These are phyloP conservation scores for Amaranthus palmeri DNA, from an alignment of 148 eudicot species.

Conservation along the genomic window DNA sequence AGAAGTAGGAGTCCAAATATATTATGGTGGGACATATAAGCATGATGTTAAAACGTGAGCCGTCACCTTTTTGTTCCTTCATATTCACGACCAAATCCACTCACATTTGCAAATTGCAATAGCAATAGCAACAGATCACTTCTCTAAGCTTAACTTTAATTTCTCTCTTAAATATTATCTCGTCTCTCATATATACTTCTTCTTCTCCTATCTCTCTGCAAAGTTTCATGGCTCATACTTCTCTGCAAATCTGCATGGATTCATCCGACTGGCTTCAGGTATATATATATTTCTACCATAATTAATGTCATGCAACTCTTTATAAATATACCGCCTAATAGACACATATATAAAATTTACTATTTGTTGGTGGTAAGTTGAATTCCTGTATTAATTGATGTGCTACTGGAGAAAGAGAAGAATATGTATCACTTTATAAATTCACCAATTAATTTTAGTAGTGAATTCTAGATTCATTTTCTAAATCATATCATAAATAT, in stretches of 20 bases:
- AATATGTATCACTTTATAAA: no score
- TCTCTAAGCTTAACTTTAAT: background rate
- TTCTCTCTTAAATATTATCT: background rate
- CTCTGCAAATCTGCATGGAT: conserved; percentile 38
- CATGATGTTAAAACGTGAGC: background rate
- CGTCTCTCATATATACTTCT: no score
- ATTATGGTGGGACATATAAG: background rate
- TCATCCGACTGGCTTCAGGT: conserved; percentile 36
- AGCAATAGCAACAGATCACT: background rate
- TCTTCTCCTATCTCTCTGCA: background rate
- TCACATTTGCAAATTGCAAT: conserved; percentile 15
- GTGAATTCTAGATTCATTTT: no score
- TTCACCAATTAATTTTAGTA: no score
- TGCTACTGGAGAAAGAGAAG: no score
- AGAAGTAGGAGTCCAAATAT: no score
- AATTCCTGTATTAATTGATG: no score
- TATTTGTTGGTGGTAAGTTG: no score
- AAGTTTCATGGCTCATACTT: conserved; percentile 28
- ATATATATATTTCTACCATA: background rate
- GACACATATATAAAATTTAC: no score
- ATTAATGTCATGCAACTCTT: no score
- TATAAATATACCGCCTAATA: no score
- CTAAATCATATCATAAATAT: no score
- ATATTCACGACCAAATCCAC: conserved; percentile 50
- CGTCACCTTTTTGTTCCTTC: conserved; percentile 76